Conservation (phyloP, 345 rosid genomes). For the Hibiscus tridactylites region DNA sequence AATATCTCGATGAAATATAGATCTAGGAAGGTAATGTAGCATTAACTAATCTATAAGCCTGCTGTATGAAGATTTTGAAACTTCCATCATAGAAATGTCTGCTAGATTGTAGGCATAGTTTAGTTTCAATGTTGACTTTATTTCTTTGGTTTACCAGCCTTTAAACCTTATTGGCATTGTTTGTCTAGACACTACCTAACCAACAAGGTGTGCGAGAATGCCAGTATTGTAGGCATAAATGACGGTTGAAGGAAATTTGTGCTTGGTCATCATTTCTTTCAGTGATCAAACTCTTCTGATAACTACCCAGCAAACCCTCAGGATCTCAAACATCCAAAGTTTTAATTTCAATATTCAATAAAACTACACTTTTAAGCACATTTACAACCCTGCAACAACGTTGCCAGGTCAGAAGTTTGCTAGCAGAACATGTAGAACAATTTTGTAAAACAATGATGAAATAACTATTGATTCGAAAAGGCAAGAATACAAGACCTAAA, state of each 20-base stretch:
- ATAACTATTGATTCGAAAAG: background rate
- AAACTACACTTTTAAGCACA: background rate
- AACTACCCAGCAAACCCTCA: background rate
- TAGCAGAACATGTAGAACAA: background rate
- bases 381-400: background rate
- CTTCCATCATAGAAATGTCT: background rate
- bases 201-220: no score
- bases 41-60: background rate
- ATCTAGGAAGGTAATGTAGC: background rate
- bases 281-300: background rate
- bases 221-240: no score
- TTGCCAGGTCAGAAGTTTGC: background rate
- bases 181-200: no score
- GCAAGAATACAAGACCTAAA: background rate
- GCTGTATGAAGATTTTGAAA: background rate
- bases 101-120: background rate
- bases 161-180: no score
- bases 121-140: no score
- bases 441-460: background rate
- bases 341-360: background rate
- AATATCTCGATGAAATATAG: background rate
- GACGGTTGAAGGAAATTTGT: background rate
- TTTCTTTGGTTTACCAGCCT: no score
- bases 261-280: background rate
- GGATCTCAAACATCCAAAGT: background rate